phyloP scores from a whole-genome alignment of 805 yeast genomes.

The Saturnispora quitensis region DNA sequence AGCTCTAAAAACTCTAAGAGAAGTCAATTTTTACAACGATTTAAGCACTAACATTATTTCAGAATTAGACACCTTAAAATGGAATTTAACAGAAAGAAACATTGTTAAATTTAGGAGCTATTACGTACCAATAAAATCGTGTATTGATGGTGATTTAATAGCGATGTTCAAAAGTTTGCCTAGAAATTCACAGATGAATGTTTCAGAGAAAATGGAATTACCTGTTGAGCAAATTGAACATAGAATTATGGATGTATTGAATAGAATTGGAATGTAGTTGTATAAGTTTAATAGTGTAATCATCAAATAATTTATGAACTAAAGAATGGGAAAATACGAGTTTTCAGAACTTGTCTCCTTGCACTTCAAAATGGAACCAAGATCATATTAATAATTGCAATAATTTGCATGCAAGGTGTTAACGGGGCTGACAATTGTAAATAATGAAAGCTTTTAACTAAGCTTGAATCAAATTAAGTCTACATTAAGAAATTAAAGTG shows the following conservation, averaged over 20 bases:
- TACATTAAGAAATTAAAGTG: too few species aligned
- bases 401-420: too few species aligned
- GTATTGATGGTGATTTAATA: constrained; percentile 83
- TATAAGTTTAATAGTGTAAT: not conserved
- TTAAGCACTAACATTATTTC: constrained; percentile 42
- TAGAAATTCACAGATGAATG: constrained; percentile 27
- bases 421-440: too few species aligned
- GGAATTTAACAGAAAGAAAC: constrained; percentile 48
- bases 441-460: too few species aligned
- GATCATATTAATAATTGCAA: too few species aligned
- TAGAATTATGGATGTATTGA: constrained; percentile 43
- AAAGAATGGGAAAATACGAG: not conserved
- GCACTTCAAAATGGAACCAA: too few species aligned
- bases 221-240: constrained; percentile 41
- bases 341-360: too few species aligned
- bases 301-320: too few species aligned
- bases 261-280: constrained; percentile 26
- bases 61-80: constrained; percentile 22
- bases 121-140: constrained; percentile 67
- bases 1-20: constrained; percentile 57
- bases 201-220: constrained; percentile 37
- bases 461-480: too few species aligned
- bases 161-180: constrained; percentile 42
- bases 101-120: constrained; percentile 64
- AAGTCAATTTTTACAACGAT: constrained; percentile 46